A percentile compares a stretch with the other conserved stretches of the same genome.
Conservation (phyloP, 495 filamentous ascomycete genomes). For the Usnea hakonensis region DNA sequence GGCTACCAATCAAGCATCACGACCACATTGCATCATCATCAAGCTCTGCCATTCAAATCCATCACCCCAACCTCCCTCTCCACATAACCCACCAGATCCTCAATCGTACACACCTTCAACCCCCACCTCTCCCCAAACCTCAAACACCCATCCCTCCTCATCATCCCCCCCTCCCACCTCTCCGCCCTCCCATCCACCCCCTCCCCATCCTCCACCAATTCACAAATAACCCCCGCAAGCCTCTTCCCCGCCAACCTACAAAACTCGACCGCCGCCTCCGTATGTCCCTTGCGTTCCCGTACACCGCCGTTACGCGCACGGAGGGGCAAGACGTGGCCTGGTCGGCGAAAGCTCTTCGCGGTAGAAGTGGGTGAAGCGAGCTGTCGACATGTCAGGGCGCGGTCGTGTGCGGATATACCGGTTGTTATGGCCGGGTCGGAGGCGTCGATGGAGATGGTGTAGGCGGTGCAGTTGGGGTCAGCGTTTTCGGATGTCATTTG, state of each 20-base stretch:
- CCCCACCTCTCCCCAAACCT: constrained; percentile 83
- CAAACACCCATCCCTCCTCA: constrained; percentile 85
- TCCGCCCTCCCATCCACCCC: constrained; percentile 53
- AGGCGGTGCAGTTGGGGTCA: constrained; percentile 85
- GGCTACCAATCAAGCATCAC: background rate
- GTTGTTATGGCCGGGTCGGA: constrained; percentile 66
- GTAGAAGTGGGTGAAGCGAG: constrained; percentile 60
- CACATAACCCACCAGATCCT: constrained; percentile 73
- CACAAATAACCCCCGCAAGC: constrained; percentile 73
- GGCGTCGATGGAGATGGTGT: constrained; percentile 81
- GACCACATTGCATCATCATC: background rate
- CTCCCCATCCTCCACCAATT: constrained; percentile 74
- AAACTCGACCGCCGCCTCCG: constrained; percentile 85
- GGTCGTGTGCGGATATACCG: constrained; percentile 83
- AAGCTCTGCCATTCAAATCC: background rate
- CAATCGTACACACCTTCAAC: constrained; percentile 90
- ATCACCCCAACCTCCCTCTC: background rate
- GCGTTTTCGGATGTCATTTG: constrained; percentile 71
- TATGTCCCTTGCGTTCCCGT: constrained; percentile 71
- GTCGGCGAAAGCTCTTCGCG: constrained; percentile 60
- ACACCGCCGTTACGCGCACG: constrained; percentile 75
- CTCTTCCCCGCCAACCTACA: constrained; percentile 70
- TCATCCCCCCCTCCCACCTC: constrained; percentile 68
- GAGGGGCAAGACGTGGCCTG: constrained; percentile 87
- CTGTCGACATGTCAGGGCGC: constrained; percentile 70